phyloP scores from a whole-genome alignment of 176 grass and related monocot species.

The Bonia amplexicaulis region DNA sequence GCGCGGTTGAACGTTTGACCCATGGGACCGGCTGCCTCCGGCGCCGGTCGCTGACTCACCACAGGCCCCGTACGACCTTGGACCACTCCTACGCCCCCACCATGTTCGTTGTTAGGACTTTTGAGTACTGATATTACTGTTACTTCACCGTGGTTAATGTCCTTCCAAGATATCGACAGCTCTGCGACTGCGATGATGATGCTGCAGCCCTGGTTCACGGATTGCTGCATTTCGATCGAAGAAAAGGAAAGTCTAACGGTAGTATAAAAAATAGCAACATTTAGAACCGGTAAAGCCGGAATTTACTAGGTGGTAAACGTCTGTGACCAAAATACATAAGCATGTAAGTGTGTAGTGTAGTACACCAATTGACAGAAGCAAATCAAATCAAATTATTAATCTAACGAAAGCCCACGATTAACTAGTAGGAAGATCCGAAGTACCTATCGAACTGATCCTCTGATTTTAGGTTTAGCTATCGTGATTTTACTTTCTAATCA shows the following conservation, averaged over 20 bases:
- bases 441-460: background rate
- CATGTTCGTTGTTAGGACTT: background rate
- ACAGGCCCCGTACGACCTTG: conserved; percentile 1
- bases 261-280: background rate
- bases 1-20: conserved; percentile 33
- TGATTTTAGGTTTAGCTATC: too few relatives aligned
- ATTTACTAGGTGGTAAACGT: background rate
- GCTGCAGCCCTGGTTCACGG: too few relatives aligned
- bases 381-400: conserved; percentile 9
- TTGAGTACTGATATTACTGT: background rate
- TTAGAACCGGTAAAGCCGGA: background rate
- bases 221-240: background rate
- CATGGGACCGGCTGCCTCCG: conserved; percentile 33
- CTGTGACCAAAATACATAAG: background rate
- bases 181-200: background rate
- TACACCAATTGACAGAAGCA: background rate
- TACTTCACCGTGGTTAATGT: background rate
- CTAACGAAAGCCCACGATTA: background rate
- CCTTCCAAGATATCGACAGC: background rate
- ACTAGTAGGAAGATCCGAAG: conserved; percentile 2
- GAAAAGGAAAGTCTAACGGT: too few relatives aligned
- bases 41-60: conserved; percentile 48
- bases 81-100: background rate
- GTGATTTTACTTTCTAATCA: too few relatives aligned
- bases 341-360: background rate